Conservation (phyloP, 2,329 filamentous ascomycete genomes). For the Thielaviopsis ethacetica region DNA sequence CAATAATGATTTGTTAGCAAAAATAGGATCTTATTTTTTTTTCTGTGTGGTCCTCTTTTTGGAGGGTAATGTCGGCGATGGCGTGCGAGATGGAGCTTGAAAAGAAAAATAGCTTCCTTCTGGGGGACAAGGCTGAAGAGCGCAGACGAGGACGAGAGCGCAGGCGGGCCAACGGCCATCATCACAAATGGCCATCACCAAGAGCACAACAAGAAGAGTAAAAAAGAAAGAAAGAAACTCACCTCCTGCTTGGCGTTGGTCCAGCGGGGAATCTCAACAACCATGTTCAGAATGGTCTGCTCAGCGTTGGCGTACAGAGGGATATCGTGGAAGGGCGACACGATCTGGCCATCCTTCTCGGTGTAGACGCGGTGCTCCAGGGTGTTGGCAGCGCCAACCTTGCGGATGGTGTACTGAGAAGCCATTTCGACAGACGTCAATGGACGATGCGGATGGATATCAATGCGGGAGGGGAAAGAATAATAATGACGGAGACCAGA, state of each 20-base stretch:
- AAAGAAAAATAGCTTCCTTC: neutral
- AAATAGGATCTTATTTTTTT: neutral
- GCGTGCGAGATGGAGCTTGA: neutral
- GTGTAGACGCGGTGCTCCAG: constrained; percentile 95
- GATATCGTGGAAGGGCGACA: constrained; percentile 97
- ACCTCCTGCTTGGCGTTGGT: constrained; percentile 99
- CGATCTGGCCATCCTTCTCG: constrained; percentile 86
- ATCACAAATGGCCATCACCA: neutral
- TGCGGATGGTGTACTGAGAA: constrained; percentile 60
- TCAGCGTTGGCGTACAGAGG: constrained; percentile 94
- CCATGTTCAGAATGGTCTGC: constrained; percentile 95
- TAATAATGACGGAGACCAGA: neutral
- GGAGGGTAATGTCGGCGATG: neutral
- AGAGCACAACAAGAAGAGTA: constrained; percentile 5
- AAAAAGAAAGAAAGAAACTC: constrained; percentile 38
- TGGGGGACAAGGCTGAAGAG: too few species aligned
- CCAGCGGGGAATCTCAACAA: constrained; percentile 99
- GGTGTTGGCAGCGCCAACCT: constrained; percentile 79
- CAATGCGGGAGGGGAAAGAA: constrained; percentile 2
- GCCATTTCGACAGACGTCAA: constrained; percentile 29
- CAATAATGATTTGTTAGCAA: neutral
- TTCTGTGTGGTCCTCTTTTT: neutral
- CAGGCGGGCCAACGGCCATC: neutral
- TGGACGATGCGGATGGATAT: constrained; percentile 17
- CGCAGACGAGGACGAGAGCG: too few species aligned